phyloP scores from a whole-genome alignment of 768 basidiomycete genomes.

The Phylloporus sp. region DNA sequence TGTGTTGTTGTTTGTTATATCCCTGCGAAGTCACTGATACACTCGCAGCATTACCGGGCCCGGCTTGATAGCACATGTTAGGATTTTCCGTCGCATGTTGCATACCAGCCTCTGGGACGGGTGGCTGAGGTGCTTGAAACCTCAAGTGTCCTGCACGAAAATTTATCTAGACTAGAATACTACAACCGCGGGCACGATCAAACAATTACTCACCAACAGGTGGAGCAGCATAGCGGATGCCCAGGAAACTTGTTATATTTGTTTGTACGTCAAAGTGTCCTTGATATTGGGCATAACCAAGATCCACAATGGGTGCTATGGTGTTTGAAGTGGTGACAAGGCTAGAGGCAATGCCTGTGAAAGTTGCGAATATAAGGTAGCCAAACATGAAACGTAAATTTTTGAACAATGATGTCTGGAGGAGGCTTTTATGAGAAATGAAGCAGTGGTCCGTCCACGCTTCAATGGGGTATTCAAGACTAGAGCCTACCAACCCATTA shows the following conservation, averaged over 20 bases:
- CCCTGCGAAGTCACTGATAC: conserved; percentile 4
- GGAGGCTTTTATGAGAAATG: too few relatives aligned
- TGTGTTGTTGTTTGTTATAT: conserved; percentile 5
- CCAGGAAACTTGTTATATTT: conserved; percentile 23
- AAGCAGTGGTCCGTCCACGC: too few relatives aligned
- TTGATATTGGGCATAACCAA: conserved; percentile 30
- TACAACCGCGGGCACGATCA: background rate
- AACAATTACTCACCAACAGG: conserved; percentile 35
- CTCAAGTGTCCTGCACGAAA: conserved; percentile 18
- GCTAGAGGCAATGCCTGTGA: too few relatives aligned
- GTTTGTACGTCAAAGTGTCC: conserved; percentile 19
- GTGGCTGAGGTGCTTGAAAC: conserved; percentile 28
- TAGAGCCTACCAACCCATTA: too few relatives aligned
- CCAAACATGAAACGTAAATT: too few relatives aligned
- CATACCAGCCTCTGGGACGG: conserved; percentile 9
- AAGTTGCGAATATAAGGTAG: too few relatives aligned
- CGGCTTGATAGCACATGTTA: conserved; percentile 21
- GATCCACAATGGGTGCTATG: conserved; percentile 18
- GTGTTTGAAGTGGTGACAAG: background rate
- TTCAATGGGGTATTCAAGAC: too few relatives aligned
- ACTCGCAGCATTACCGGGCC: conserved; percentile 4
- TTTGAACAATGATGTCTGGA: too few relatives aligned
- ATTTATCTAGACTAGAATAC: too few relatives aligned
- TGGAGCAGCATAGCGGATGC: conserved; percentile 45
- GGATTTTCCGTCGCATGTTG: conserved; percentile 28